phyloP scores from a whole-genome alignment of 2,329 filamentous ascomycete species.

The Didymella exigua region DNA sequence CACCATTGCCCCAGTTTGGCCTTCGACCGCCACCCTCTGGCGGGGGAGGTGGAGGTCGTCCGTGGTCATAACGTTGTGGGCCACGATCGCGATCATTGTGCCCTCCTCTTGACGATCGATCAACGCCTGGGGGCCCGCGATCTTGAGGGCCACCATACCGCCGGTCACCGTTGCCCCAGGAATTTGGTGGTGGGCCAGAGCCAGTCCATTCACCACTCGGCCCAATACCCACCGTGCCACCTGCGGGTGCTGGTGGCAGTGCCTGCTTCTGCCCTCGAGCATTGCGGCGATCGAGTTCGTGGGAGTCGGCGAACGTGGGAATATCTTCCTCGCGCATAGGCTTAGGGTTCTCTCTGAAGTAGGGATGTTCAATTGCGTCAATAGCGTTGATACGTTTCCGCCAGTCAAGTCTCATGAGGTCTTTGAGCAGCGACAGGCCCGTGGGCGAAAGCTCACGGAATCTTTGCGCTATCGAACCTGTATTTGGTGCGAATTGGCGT shows the following conservation, averaged over 20 bases:
- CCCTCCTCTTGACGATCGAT: conserved; percentile 37
- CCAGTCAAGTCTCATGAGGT: conserved; percentile 90
- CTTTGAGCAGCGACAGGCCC: conserved; percentile 78
- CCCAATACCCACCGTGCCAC: conserved; percentile 82
- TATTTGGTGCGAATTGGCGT: conserved; percentile 64
- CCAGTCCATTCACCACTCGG: conserved; percentile 66
- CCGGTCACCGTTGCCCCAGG: conserved; percentile 45
- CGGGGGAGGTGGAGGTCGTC: conserved; percentile 38
- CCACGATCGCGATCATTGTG: conserved; percentile 42
- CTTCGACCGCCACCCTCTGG: conserved; percentile 42
- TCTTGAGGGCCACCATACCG: conserved; percentile 45
- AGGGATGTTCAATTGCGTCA: conserved; percentile 89
- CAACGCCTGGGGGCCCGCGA: conserved; percentile 48
- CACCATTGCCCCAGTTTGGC: conserved; percentile 42
- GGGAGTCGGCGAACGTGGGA: conserved; percentile 91
- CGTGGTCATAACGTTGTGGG: conserved; percentile 37
- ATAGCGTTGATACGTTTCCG: conserved; percentile 86
- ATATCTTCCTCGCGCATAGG: conserved; percentile 85
- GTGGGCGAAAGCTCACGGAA: conserved; percentile 77
- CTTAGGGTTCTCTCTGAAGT: conserved; percentile 79
- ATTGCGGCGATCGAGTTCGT: conserved; percentile 93
- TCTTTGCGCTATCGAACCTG: conserved; percentile 70
- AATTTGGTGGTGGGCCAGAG: conserved; percentile 43
- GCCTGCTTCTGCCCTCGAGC: conserved; percentile 84
- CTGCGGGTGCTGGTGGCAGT: conserved; percentile 87